Evolutionary conservation across 805 yeast species (phyloP).

Genomic region (Ogataea corticis): DNA sequence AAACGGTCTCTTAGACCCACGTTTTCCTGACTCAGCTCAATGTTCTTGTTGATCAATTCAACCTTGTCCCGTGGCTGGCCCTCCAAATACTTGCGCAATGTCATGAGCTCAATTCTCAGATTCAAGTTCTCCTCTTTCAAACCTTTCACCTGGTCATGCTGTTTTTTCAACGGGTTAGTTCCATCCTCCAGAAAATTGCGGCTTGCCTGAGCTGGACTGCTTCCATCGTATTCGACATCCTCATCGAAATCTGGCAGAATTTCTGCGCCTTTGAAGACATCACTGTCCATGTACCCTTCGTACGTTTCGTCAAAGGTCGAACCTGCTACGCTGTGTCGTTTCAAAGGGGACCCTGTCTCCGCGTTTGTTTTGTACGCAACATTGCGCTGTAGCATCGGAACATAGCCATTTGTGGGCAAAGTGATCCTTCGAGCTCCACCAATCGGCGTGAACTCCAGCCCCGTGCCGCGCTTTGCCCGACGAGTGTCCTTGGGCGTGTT

Average conservation of each 20-base stretch:
- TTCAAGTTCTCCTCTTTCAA: constrained; percentile 45
- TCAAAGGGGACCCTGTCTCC: constrained; percentile 18
- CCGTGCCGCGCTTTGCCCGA: constrained; percentile 20
- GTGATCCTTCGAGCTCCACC: constrained; percentile 28
- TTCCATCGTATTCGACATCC: constrained; percentile 11
- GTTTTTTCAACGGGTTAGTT: constrained; percentile 27
- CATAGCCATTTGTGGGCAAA: constrained; percentile 12
- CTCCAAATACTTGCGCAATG: constrained; percentile 39
- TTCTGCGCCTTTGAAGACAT: constrained; percentile 28
- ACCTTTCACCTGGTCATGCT: constrained; percentile 27
- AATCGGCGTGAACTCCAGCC: constrained; percentile 44
- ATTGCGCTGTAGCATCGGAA: constrained; percentile 19
- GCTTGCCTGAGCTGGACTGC: background rate
- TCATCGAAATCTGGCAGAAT: constrained; percentile 27
- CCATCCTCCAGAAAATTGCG: constrained; percentile 20
- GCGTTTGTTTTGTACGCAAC: constrained; percentile 18
- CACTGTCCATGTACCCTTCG: constrained; percentile 17
- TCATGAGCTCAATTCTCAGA: constrained; percentile 42
- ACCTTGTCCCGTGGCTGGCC: constrained; percentile 45
- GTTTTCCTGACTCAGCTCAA: constrained; percentile 35
- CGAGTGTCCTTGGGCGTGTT: constrained; percentile 30
- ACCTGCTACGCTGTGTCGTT: constrained; percentile 10
- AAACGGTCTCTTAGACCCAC: constrained; percentile 12
- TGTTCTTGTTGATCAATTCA: constrained; percentile 38
- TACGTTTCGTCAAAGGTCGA: constrained; percentile 26